phyloP scores from a whole-genome alignment of 257 asterid genomes.

The Nyctanthes arbortristis region DNA sequence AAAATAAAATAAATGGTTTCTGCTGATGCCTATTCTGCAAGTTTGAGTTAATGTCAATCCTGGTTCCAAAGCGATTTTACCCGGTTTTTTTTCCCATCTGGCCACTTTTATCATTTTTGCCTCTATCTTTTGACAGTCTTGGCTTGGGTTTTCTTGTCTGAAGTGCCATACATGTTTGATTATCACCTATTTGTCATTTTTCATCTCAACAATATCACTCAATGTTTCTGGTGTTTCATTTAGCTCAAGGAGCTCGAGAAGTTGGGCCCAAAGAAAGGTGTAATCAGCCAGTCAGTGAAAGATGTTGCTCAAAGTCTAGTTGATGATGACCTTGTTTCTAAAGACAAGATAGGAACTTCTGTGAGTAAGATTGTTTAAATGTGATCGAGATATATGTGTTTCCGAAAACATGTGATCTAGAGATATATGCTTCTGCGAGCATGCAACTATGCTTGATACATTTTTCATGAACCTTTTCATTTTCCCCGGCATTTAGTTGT shows the following conservation, averaged over 20 bases:
- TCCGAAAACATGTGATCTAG: slow-evolving; percentile 1
- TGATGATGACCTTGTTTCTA: slow-evolving; percentile 93
- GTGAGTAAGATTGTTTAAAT: slow-evolving; percentile 53
- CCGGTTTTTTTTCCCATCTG: slow-evolving; percentile 11
- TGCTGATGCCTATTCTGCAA: slow-evolving; percentile 4
- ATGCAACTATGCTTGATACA: slow-evolving; percentile 7
- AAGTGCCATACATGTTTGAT: background rate
- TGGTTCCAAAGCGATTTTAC: background rate
- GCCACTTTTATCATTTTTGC: background rate
- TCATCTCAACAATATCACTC: slow-evolving; percentile 11
- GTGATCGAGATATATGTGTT: background rate
- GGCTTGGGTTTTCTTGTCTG: no score
- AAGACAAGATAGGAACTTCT: slow-evolving; percentile 98
- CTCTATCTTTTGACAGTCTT: slow-evolving; percentile 8
- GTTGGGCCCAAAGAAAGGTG: slow-evolving; percentile 92
- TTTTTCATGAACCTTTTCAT: background rate
- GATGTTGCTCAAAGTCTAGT: slow-evolving; percentile 88
- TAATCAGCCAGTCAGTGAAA: slow-evolving; percentile 90
- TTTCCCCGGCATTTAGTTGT: slow-evolving; percentile 17
- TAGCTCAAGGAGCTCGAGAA: slow-evolving; percentile 97
- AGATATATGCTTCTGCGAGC: background rate
- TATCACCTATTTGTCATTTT: background rate
- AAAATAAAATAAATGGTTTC: background rate
- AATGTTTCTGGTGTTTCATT: slow-evolving; percentile 21
- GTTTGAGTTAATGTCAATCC: background rate